Conservation (phyloP, 176 grass and related monocot species). For the Aegilops umbellulata region DNA sequence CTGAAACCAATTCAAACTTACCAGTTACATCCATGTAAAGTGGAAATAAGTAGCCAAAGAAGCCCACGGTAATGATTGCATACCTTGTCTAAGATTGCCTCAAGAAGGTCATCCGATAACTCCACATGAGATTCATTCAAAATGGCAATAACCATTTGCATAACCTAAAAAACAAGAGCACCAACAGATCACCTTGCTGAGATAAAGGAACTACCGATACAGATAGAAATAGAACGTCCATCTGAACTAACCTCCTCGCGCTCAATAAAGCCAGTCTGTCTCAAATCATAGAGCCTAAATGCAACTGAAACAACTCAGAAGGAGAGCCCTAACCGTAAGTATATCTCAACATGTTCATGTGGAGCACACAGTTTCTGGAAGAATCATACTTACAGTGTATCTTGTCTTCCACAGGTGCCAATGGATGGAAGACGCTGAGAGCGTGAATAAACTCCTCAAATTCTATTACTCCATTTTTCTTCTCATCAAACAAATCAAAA, state of each 20-base stretch:
- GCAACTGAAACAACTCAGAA: slow-evolving; percentile 67
- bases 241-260: slow-evolving; percentile 64
- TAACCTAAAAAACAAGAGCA: slow-evolving; percentile 55
- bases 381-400: slow-evolving; percentile 59
- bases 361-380: neutral
- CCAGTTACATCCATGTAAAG: too few relatives aligned
- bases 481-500: slow-evolving; percentile 90
- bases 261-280: slow-evolving; percentile 81
- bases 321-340: neutral
- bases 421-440: slow-evolving; percentile 82
- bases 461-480: slow-evolving; percentile 82
- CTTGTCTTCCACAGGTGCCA: slow-evolving; percentile 68
- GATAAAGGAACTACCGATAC: slow-evolving; percentile 3
- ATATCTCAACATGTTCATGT: neutral
- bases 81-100: slow-evolving; percentile 73
- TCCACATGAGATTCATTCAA: slow-evolving; percentile 65
- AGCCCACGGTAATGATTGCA: neutral
- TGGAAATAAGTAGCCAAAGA: neutral
- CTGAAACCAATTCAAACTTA: slow-evolving; percentile 24
- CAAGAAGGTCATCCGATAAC: slow-evolving; percentile 64
- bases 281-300: slow-evolving; percentile 87
- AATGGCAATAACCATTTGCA: slow-evolving; percentile 90
- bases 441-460: slow-evolving; percentile 92
- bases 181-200: neutral
- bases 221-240: neutral